These are phyloP conservation scores for Fagus sylvatica DNA, from an alignment of 306 rosid genomes.

Conservation along the genomic window DNA sequence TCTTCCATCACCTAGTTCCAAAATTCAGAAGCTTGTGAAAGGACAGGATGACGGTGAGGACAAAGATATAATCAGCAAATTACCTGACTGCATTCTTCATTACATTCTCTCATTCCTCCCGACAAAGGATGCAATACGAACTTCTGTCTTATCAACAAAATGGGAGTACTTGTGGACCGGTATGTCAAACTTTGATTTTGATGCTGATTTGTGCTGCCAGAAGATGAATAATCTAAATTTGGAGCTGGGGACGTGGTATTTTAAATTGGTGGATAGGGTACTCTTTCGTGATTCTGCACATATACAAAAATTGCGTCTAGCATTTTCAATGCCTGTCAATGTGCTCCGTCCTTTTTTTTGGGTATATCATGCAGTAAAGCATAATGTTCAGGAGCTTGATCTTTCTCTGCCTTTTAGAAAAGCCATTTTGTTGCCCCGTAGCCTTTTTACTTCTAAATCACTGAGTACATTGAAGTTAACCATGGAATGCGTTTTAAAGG, in stretches of 20 bases:
- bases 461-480: not conserved
- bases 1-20: constrained; percentile 10
- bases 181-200: constrained; percentile 8
- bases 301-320: not conserved
- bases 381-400: constrained; percentile 10
- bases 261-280: constrained; percentile 12
- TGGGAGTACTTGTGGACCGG: constrained; percentile 24
- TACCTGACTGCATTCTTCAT: constrained; percentile 24
- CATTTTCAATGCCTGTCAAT: not conserved
- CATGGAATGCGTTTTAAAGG: not conserved
- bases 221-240: not conserved
- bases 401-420: not conserved
- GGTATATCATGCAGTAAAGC: constrained; percentile 7
- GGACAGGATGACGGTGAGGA: not conserved
- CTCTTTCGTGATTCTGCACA: not conserved
- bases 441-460: constrained; percentile 4
- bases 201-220: not conserved
- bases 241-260: not conserved
- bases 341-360: not conserved
- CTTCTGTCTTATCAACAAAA: constrained; percentile 19
- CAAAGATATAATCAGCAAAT: constrained; percentile 17
- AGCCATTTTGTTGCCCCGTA: constrained; percentile 1
- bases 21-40: constrained; percentile 2
- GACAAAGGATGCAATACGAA: constrained; percentile 10
- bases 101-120: constrained; percentile 22